Conservation (phyloP, 768 basidiomycete species). For the Auricularia sp. region DNA sequence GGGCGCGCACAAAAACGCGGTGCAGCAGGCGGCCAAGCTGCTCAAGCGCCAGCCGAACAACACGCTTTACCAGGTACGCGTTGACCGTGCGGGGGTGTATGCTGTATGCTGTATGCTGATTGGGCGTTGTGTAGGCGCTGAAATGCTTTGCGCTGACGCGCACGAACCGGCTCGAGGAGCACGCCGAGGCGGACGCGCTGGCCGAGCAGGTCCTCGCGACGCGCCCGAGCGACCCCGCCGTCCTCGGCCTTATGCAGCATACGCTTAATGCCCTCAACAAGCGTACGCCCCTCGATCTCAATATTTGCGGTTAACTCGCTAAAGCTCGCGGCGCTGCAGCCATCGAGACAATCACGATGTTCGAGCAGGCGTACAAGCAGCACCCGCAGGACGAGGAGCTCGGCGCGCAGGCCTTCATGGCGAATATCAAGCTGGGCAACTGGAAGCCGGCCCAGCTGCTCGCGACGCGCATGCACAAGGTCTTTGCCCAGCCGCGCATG, state of each 20-base stretch:
- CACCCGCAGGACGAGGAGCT: slow-evolving; percentile 76
- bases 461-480: slow-evolving; percentile 71
- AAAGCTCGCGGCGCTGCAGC: background rate
- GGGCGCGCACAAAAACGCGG: slow-evolving; percentile 76
- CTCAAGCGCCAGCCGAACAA: slow-evolving; percentile 77
- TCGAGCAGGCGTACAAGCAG: slow-evolving; percentile 76
- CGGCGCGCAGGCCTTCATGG: slow-evolving; percentile 75
- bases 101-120: background rate
- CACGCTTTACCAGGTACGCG: slow-evolving; percentile 53
- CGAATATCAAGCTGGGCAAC: slow-evolving; percentile 64
- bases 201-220: slow-evolving; percentile 71
- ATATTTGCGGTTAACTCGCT: slow-evolving; percentile 17
- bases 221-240: slow-evolving; percentile 63
- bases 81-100: background rate
- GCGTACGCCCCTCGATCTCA: slow-evolving; percentile 25
- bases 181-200: slow-evolving; percentile 51
- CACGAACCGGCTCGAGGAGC: slow-evolving; percentile 63
- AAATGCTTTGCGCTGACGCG: slow-evolving; percentile 80
- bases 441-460: slow-evolving; percentile 85
- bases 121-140: slow-evolving; percentile 41
- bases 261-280: slow-evolving; percentile 71
- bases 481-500: slow-evolving; percentile 73
- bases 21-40: slow-evolving; percentile 77
- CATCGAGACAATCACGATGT: slow-evolving; percentile 68
- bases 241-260: slow-evolving; percentile 74